A percentile compares a stretch with the other conserved stretches of the same genome.
Conservation (phyloP, 116 monocot species). For the Zostera marina region DNA sequence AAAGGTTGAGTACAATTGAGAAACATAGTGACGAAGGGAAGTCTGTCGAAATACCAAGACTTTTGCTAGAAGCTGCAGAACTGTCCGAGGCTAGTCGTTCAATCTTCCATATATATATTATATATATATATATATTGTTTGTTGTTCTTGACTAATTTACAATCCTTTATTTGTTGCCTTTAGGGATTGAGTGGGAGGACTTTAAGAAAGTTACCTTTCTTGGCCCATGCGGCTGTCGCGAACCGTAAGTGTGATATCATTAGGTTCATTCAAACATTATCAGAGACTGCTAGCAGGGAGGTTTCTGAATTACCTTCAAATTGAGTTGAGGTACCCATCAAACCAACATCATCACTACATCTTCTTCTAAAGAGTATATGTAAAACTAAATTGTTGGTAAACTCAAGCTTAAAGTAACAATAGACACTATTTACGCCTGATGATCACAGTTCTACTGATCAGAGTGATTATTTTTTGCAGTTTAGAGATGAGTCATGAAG, state of each 20-base stretch:
- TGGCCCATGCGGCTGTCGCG: slow-evolving; percentile 43
- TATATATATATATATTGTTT: neutral
- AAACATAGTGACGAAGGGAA: slow-evolving; percentile 6
- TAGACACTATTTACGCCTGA: no score
- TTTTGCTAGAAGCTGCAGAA: slow-evolving; percentile 75
- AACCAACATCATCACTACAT: no score
- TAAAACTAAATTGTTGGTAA: no score
- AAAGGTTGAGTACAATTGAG: slow-evolving; percentile 14
- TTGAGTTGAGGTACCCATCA: neutral
- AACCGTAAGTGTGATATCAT: slow-evolving; percentile 32
- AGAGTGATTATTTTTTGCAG: no score
- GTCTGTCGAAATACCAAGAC: slow-evolving; percentile 20
- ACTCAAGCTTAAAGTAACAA: no score
- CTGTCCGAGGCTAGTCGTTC: slow-evolving; percentile 36
- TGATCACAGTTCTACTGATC: no score
- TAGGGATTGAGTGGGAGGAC: slow-evolving; percentile 70
- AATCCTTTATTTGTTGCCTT: neutral
- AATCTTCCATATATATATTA: no score
- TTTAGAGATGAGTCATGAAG: no score
- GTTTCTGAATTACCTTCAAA: slow-evolving; percentile 24
- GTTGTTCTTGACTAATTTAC: neutral
- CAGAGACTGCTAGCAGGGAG: slow-evolving; percentile 50
- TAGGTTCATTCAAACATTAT: slow-evolving; percentile 31
- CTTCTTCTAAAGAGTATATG: no score
- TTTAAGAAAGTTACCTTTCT: slow-evolving; percentile 62